Evolutionary conservation across 2,329 filamentous ascomycete genomes (phyloP).

Genomic region (Xylaria sp.): DNA sequence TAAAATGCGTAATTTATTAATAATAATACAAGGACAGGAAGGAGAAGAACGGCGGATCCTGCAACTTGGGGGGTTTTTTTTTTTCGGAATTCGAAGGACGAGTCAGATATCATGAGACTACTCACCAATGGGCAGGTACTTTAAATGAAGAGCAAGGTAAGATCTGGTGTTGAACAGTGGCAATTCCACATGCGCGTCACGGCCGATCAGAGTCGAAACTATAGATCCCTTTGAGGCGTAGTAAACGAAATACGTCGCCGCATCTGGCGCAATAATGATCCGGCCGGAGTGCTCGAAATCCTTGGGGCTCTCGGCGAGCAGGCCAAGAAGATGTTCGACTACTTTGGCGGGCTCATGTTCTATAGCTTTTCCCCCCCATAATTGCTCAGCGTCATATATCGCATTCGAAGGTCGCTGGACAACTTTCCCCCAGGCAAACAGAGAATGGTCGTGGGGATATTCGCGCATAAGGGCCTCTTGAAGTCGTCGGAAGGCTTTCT

Average conservation of each 20-base stretch:
- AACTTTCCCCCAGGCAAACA: constrained; percentile 42
- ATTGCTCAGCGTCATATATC: not conserved
- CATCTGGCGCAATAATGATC: not conserved
- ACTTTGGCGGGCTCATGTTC: not conserved
- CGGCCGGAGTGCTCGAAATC: constrained; percentile 23
- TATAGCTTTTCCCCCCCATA: constrained; percentile 2
- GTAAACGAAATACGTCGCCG: not conserved
- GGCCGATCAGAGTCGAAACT: not conserved
- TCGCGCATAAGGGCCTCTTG: constrained; percentile 41
- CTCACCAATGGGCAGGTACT: constrained; percentile 14
- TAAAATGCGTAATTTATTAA: not conserved
- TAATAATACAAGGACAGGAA: not conserved
- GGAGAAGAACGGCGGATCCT: not conserved
- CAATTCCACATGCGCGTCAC: not conserved
- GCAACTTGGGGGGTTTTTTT: not conserved
- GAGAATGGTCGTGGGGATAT: constrained; percentile 41
- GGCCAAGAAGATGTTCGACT: not conserved
- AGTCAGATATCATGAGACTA: not conserved
- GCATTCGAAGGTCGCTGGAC: not conserved
- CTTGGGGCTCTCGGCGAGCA: constrained; percentile 18
- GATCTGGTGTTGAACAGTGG: not conserved
- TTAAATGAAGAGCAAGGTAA: not conserved
- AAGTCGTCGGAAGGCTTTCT: constrained; percentile 41
- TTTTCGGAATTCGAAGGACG: not conserved
- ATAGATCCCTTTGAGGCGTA: not conserved